Evolutionary conservation across 2,329 filamentous ascomycete genomes (phyloP), one percentile per base, ranked within the genome.

Genomic region (Achaetomium macrosporum): DNA sequence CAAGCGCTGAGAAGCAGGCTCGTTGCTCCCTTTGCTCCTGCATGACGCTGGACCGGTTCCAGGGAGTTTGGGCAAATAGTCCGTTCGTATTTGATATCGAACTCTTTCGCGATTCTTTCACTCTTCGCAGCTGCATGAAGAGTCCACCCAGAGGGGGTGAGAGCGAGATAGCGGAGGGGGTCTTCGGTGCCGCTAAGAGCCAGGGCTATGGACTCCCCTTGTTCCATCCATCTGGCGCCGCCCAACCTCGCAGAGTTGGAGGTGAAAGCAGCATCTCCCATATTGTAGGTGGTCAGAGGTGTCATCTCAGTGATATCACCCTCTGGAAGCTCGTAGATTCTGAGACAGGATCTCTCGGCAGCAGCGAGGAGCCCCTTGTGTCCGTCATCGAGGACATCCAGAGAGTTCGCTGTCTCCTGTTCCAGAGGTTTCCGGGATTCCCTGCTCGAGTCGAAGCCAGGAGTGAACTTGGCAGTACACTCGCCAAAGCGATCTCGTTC

Each of bases 1-100:
- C 78, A 81, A 3, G 76, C 71, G 50, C 72, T 77, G 12, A 82
- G 68, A 7, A 81, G 60, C 2, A 78, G 63, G 19, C 68, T 72
- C 1, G 68, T 66, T 17, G 66, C 66, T 1, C 70, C 67, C 11
- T 62, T 63, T 2, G 61, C 61, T 17, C 68, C 36, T 4, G 66
- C 65, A 13, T 63, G 58, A 9, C 63, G 59, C 13, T 69, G 63
- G 0, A 80, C 65, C 1, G 75, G 71, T 33, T 77, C 71, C 3
- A 81, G 69, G 0, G 76, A 74, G 33, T 65, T 69, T n/a, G 68
- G 66, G 11, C 66, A 63, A 2, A 68, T 51, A 13, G 63, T 61
- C 8, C 66, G 58, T 8, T 66, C 63, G 11, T 66, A 63, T 0
- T 56, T 57, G 25, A 65, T 56, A 44, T 47, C 53, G 33, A 68